Evolutionary conservation across 495 filamentous ascomycete genomes (phyloP).

Genomic region (Clohesyomyces aquaticus): DNA sequence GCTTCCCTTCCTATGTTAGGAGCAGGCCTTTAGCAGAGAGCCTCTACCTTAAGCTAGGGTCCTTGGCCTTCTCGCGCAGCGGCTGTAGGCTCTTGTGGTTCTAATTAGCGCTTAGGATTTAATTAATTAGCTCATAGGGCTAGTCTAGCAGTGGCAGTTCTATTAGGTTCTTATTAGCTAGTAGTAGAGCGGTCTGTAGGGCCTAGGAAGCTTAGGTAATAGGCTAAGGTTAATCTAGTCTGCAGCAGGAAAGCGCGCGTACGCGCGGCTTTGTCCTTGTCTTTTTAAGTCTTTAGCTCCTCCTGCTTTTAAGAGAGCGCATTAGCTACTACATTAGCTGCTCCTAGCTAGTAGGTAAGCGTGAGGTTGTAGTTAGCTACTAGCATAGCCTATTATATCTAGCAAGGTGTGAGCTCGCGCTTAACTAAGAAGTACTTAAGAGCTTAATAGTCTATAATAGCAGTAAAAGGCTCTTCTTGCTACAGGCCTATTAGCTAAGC

Average conservation of each 20-base stretch:
- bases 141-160: neutral
- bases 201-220: neutral
- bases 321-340: slow-evolving; percentile 28
- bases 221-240: neutral
- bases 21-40: slow-evolving; percentile 13
- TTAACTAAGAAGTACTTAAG: slow-evolving; percentile 44
- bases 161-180: neutral
- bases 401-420: slow-evolving; percentile 30
- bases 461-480: slow-evolving; percentile 31
- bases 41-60: neutral
- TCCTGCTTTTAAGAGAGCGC: slow-evolving; percentile 27
- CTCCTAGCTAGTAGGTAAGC: slow-evolving; percentile 37
- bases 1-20: neutral
- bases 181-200: neutral
- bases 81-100: neutral
- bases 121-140: neutral
- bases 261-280: slow-evolving; percentile 4
- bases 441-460: slow-evolving; percentile 46
- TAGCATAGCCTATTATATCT: slow-evolving; percentile 37
- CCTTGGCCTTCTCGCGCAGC: neutral
- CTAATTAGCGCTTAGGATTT: neutral
- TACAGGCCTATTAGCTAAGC: slow-evolving; percentile 33
- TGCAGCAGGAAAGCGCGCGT: slow-evolving; percentile 2
- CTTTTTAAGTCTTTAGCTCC: slow-evolving; percentile 12
- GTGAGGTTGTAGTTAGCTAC: slow-evolving; percentile 37